Conservation (phyloP, 192 early-diverging fungal species). For the Coemansia sp. region DNA sequence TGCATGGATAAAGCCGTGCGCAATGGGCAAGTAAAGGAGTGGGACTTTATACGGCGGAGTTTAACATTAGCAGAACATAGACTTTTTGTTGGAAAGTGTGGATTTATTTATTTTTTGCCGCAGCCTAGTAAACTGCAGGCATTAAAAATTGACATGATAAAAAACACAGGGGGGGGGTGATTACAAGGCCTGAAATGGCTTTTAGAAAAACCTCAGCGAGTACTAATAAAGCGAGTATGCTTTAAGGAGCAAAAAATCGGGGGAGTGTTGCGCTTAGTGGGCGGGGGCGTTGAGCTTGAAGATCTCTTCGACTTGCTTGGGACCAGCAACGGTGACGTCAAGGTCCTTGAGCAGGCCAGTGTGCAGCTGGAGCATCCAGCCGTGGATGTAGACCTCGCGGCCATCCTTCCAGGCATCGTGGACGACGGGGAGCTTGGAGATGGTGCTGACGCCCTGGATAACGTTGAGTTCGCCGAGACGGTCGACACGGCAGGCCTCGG, state of each 20-base stretch:
- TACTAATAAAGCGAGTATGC: neutral
- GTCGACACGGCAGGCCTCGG: slow-evolving; percentile 51
- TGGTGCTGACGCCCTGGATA: slow-evolving; percentile 63
- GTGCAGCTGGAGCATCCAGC: slow-evolving; percentile 68
- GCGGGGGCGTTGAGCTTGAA: slow-evolving; percentile 16
- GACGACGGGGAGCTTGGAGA: slow-evolving; percentile 71
- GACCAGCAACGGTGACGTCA: slow-evolving; percentile 20
- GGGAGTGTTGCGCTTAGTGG: slow-evolving; percentile 12
- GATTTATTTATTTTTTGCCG: no score
- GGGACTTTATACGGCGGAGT: no score
- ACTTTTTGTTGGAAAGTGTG: neutral
- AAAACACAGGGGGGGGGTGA: no score
- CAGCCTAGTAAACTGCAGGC: no score
- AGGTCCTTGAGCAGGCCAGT: slow-evolving; percentile 54
- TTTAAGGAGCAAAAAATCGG: neutral
- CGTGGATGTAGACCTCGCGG: slow-evolving; percentile 67
- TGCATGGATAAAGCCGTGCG: no score
- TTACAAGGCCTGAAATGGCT: neutral
- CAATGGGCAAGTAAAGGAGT: no score
- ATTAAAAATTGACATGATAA: no score
- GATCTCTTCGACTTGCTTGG: slow-evolving; percentile 24
- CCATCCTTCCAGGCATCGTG: slow-evolving; percentile 78
- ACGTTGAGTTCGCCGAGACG: slow-evolving; percentile 76
- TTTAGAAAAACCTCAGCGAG: neutral
- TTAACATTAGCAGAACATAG: neutral